phyloP scores from a whole-genome alignment of 2,329 filamentous ascomycete species.

The Pyrenophora tritici-repentis region DNA sequence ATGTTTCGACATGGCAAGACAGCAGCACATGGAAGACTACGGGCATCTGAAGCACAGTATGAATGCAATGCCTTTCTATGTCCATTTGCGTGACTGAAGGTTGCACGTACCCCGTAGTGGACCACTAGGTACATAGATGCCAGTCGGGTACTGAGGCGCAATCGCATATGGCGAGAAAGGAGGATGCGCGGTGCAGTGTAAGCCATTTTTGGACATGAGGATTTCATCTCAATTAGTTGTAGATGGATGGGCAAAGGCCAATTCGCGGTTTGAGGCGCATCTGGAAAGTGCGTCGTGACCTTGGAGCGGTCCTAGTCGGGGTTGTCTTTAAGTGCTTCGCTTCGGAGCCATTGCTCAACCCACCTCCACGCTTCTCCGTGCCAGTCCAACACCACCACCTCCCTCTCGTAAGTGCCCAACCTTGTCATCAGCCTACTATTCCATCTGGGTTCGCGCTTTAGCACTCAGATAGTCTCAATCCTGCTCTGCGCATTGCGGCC shows the following conservation, averaged over 20 bases:
- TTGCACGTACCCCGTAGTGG: constrained; percentile 16
- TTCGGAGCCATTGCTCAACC: constrained; percentile 27
- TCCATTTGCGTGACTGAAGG: constrained; percentile 18
- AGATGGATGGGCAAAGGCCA: constrained; percentile 25
- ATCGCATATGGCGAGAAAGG: constrained; percentile 18
- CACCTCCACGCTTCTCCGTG: constrained; percentile 31
- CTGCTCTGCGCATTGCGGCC: constrained; percentile 29
- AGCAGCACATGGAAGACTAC: constrained; percentile 28
- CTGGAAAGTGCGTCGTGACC: constrained; percentile 30
- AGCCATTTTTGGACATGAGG: constrained; percentile 5
- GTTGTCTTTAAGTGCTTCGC: constrained; percentile 35
- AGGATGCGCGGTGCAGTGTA: constrained; percentile 20
- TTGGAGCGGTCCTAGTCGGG: constrained; percentile 33
- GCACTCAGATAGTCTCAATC: constrained; percentile 17
- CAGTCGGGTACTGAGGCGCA: constrained; percentile 19
- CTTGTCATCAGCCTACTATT: constrained; percentile 21
- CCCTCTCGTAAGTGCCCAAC: constrained; percentile 30
- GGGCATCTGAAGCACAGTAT: constrained; percentile 19
- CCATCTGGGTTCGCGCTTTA: constrained; percentile 16
- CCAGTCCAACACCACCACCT: constrained; percentile 32
- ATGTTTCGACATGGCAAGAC: constrained; percentile 37
- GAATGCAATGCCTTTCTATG: constrained; percentile 23
- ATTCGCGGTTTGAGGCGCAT: constrained; percentile 20
- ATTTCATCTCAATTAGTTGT: constrained; percentile 15
- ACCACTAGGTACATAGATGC: constrained; percentile 1